phyloP scores from a whole-genome alignment of 75 land plant species.

The Pinus taeda region DNA sequence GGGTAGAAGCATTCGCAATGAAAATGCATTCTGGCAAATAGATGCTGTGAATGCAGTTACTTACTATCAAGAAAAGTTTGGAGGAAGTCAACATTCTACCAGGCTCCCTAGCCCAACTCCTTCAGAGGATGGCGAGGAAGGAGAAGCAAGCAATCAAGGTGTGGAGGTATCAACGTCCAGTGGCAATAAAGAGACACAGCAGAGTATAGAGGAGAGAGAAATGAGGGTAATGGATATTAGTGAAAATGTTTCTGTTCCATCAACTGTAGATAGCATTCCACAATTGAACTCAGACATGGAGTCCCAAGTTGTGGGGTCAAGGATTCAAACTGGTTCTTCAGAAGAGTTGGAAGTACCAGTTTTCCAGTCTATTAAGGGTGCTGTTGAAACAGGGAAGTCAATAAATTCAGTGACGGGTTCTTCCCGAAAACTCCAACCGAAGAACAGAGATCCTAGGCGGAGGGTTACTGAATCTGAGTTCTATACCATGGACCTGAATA shows the following conservation, averaged over 20 bases:
- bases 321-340: background rate
- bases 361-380: background rate
- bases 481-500: slow-evolving; percentile 6
- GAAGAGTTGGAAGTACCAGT: background rate
- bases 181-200: background rate
- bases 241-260: background rate
- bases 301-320: background rate
- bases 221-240: background rate
- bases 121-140: slow-evolving; percentile 51
- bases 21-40: slow-evolving; percentile 14
- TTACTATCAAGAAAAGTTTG: slow-evolving; percentile 55
- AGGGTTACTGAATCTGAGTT: slow-evolving; percentile 15
- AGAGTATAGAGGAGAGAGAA: background rate
- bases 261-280: background rate
- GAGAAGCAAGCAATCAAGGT: slow-evolving; percentile 29
- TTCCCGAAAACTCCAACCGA: slow-evolving; percentile 10
- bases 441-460: slow-evolving; percentile 40
- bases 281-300: background rate
- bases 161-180: slow-evolving; percentile 44
- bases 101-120: slow-evolving; percentile 69
- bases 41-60: slow-evolving; percentile 67
- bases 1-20: background rate
- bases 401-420: background rate
- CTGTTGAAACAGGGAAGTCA: background rate
- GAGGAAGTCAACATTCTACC: slow-evolving; percentile 21